Percentiles rank a stretch among this genome's conserved stretches.
phyloP scores from a whole-genome alignment of 2,329 filamentous ascomycete genomes.

The Apiospora hydei region DNA sequence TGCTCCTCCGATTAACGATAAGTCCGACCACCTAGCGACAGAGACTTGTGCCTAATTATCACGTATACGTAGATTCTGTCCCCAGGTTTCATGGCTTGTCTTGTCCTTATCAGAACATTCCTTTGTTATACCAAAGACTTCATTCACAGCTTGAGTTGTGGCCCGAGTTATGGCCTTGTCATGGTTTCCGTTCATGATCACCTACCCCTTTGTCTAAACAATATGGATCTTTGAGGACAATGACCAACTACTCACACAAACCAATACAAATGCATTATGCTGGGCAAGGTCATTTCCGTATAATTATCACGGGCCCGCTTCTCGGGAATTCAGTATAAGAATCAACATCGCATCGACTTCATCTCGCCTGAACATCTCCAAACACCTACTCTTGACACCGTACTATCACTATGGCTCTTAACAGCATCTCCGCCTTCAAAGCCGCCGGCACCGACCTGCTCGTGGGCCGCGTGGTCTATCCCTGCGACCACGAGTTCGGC shows the following conservation, averaged over 20 bases:
- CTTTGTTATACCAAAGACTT: background rate
- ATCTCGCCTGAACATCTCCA: background rate
- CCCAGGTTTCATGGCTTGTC: background rate
- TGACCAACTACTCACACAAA: background rate
- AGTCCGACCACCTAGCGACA: too few relatives aligned
- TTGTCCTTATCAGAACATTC: background rate
- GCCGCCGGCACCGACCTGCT: background rate
- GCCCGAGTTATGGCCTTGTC: background rate
- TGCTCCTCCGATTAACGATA: background rate
- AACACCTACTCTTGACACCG: background rate
- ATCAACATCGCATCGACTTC: background rate
- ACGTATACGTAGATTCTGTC: background rate
- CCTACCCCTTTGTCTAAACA: background rate
- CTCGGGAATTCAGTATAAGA: background rate
- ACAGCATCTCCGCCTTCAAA: background rate
- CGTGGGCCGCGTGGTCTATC: background rate
- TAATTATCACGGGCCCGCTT: background rate
- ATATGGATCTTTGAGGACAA: background rate
- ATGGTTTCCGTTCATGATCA: background rate
- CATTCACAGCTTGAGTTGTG: background rate
- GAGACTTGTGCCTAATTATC: background rate
- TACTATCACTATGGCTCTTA: background rate
- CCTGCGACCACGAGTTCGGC: background rate
- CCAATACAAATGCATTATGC: background rate
- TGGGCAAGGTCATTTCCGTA: background rate